Percentiles rank a stretch among this genome's conserved stretches.
These are phyloP conservation scores for Sphaerulina musiva DNA, from an alignment of 2,329 filamentous ascomycete genomes.

Conservation along the genomic window DNA sequence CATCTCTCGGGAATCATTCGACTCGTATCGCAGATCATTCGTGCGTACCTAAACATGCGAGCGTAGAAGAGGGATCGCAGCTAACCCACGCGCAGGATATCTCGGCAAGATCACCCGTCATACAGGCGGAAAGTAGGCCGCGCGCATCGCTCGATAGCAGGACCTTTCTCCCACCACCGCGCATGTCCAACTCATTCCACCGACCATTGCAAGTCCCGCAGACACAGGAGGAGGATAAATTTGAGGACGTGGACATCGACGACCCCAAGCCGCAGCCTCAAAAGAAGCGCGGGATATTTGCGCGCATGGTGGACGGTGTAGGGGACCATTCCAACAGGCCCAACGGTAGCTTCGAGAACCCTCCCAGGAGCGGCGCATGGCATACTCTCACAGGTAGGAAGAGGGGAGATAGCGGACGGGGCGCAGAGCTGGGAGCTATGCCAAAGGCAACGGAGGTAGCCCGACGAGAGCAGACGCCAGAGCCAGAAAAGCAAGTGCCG, in stretches of 20 bases:
- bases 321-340: slow-evolving; percentile 30
- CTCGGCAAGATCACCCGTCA: slow-evolving; percentile 73
- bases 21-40: slow-evolving; percentile 92
- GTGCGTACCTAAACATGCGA: slow-evolving; percentile 51
- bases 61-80: neutral
- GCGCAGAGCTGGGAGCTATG: slow-evolving; percentile 64
- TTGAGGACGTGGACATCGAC: slow-evolving; percentile 88
- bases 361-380: slow-evolving; percentile 17
- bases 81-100: slow-evolving; percentile 60
- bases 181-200: slow-evolving; percentile 29
- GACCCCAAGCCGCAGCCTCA: slow-evolving; percentile 54
- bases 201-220: slow-evolving; percentile 31
- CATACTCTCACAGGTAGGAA: slow-evolving; percentile 62
- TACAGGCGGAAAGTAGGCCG: slow-evolving; percentile 49
- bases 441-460: slow-evolving; percentile 39
- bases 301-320: slow-evolving; percentile 63
- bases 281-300: slow-evolving; percentile 75
- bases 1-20: slow-evolving; percentile 93
- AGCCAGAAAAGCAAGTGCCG: slow-evolving; percentile 21
- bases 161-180: slow-evolving; percentile 45
- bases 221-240: slow-evolving; percentile 47
- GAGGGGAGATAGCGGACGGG: slow-evolving; percentile 62
- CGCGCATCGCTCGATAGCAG: slow-evolving; percentile 76
- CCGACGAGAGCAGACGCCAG: slow-evolving; percentile 26
- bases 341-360: slow-evolving; percentile 12